Evolutionary conservation across 495 filamentous ascomycete species (phyloP), one percentile per base, ranked within the genome.

Genomic region (Pyrenula massariospora): DNA sequence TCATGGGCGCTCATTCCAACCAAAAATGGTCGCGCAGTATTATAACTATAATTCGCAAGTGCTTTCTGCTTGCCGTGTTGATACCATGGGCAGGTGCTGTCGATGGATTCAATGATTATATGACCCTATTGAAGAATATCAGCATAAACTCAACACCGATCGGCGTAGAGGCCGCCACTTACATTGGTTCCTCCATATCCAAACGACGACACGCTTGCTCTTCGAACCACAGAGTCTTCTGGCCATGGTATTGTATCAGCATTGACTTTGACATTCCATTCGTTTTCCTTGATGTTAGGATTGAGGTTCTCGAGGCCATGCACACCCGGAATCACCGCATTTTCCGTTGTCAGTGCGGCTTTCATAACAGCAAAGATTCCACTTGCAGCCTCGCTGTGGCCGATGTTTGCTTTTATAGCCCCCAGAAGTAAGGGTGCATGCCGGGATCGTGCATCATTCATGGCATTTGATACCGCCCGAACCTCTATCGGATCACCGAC

Each of bases 161-260:
- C 15, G 5, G 57, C 56, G 2, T 83, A 77, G 5, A 83, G 12
- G 25, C 83, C 79, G 21, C 66, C 74, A 54, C 81, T 77, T 5
- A 73, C 73, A 58, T 85, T 84, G 21, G 77, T 70, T 48, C 81
- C 81, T 24, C 82, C 82, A 57, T 78, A 83, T 0, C 80, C 80
- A 50, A 84, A 85, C 1, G 77, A 79, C 61, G 84, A 84, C 12
- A 86, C 73, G 56, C 77, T 80, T 0, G 70, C 78, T 24, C 82
- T 70, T n/a, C 72, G 74, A 1, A 75, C 70, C 10, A 67, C 63
- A 1, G 70, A 73, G 0, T 54, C 25, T 12, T n/a, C 24, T 12
- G 64, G 61, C 56, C 57, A 65, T 21, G 58, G 58, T 0, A 56
- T 54, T 2, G 50, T 23, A 25, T 63, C 56, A 12, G 31, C 59